Evolutionary conservation across 305 asterid species (phyloP).

Genomic region (Euphrasia arctica): DNA sequence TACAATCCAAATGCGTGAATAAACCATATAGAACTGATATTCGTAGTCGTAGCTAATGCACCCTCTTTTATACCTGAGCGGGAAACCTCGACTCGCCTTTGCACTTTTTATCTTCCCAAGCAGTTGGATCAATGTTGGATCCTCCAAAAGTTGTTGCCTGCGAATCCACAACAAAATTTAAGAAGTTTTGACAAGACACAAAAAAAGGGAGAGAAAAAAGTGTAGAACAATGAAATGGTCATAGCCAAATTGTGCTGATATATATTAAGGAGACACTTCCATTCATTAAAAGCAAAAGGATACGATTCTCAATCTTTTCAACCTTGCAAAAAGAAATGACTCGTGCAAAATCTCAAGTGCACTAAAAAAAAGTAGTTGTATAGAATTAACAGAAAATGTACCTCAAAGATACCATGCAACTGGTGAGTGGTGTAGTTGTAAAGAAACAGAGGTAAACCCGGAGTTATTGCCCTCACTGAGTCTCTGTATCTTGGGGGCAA

Average conservation of each 20-base stretch:
- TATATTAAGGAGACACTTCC: too few relatives aligned
- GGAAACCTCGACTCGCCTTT: slow-evolving; percentile 98
- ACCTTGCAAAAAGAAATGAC: too few relatives aligned
- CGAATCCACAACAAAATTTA: slow-evolving; percentile 4
- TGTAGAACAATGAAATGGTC: too few relatives aligned
- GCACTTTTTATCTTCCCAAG: slow-evolving; percentile 98
- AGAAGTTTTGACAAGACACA: too few relatives aligned
- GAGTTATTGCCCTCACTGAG: slow-evolving; percentile 95
- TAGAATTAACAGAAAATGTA: slow-evolving; percentile 25
- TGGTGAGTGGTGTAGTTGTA: slow-evolving; percentile 96
- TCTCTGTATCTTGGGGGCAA: slow-evolving; percentile 94
- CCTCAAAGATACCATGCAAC: slow-evolving; percentile 97
- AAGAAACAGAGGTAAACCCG: slow-evolving; percentile 93
- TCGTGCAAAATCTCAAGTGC: too few relatives aligned
- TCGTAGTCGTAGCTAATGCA: background rate
- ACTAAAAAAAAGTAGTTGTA: too few relatives aligned
- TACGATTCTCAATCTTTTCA: too few relatives aligned
- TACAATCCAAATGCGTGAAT: slow-evolving; percentile 1
- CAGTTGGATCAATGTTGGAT: slow-evolving; percentile 93
- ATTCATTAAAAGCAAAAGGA: too few relatives aligned
- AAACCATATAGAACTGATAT: too few relatives aligned
- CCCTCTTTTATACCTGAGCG: slow-evolving; percentile 65
- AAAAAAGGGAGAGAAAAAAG: too few relatives aligned
- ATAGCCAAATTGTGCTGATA: too few relatives aligned
- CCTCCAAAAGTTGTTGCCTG: slow-evolving; percentile 95